Base-by-base conservation (phyloP, 108 stramenopile genomes). In the Cyclotella kingstonii region DNA sequence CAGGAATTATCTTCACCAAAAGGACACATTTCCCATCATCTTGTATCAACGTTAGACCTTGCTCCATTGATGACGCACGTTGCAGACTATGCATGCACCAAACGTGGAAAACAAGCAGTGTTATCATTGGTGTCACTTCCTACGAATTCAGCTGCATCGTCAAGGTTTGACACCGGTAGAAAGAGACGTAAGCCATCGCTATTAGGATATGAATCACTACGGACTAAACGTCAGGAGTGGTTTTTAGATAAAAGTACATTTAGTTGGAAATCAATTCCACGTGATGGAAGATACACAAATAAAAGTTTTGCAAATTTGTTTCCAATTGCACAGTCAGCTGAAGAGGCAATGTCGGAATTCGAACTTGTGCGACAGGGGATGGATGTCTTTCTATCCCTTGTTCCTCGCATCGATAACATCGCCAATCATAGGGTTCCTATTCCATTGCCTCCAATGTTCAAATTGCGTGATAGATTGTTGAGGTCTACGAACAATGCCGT, bases 391-490 rank as follows among this genome's bases (percentile, higher is more conserved):
- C 46, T 18, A 30, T 42, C 61, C n/a, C 50, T 52, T 15, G 23
- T 55, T 10, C 40, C 23, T 3, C 53, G 43, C 1, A 31, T 17
- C 21, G 34, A 33, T 2, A 23, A 1, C 19, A 30, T 43, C 19
- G 11, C 8, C 43, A 17, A n/a, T 4, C 5, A 44, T 44, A 18
- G 36, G 11, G 36, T 9, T 36, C 9, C 21, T 23, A 34, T 79
- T 10, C 60, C 81, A 11, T 58, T 62, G 29, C 85, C 88, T 19
- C 83, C 86, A 38, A 54, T 86, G 43, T 91, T 86, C 50, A 68
- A 87, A 30, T 78, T 66, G n/a, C 22, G 27, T 36, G 57, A 64
- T 17, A 53, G 58, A 11, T 41, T 35, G 31, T 14, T 1, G 42
- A 69, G 15, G 35, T 33, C 27, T 28, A 21, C 17, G 22, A 48